A percentile compares a stretch with the other conserved stretches of the same genome.
These are phyloP conservation scores for Colletotrichum melonis DNA, from an alignment of 2,329 filamentous ascomycete genomes.

Conservation along the genomic window DNA sequence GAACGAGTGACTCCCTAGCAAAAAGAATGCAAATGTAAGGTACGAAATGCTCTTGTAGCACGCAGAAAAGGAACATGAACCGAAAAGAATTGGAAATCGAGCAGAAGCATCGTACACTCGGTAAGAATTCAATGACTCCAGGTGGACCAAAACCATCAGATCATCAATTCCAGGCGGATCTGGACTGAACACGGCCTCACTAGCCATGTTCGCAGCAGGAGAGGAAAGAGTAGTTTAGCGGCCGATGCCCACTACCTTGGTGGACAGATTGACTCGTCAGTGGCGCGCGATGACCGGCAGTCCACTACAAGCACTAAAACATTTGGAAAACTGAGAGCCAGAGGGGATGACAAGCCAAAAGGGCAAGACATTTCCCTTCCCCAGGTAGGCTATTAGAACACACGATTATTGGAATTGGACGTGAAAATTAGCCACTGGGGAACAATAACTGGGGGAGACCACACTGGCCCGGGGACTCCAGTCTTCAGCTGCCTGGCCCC, in stretches of 20 bases:
- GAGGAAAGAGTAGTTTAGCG: slow-evolving; percentile 11
- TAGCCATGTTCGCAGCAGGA: background rate
- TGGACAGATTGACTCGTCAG: slow-evolving; percentile 10
- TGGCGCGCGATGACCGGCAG: slow-evolving; percentile 14
- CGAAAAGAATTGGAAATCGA: background rate
- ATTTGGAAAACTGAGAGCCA: slow-evolving; percentile 10
- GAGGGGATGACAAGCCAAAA: background rate
- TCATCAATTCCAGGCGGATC: background rate
- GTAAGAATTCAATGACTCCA: background rate
- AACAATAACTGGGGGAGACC: slow-evolving; percentile 2
- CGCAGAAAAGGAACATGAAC: background rate
- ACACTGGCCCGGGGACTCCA: slow-evolving; percentile 12
- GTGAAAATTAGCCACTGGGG: slow-evolving; percentile 8
- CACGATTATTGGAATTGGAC: background rate
- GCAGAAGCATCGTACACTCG: background rate
- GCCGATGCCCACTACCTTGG: background rate
- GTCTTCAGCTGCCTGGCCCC: slow-evolving; percentile 4
- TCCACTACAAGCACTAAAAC: slow-evolving; percentile 25
- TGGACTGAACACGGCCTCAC: background rate
- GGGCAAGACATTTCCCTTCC: no score
- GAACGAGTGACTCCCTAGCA: background rate
- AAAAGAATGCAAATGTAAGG: background rate
- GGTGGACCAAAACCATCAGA: background rate
- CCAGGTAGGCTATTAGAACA: background rate
- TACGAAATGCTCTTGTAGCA: background rate